phyloP scores from a whole-genome alignment of 441 rosid species.

The Arabidopsis lyrata region DNA sequence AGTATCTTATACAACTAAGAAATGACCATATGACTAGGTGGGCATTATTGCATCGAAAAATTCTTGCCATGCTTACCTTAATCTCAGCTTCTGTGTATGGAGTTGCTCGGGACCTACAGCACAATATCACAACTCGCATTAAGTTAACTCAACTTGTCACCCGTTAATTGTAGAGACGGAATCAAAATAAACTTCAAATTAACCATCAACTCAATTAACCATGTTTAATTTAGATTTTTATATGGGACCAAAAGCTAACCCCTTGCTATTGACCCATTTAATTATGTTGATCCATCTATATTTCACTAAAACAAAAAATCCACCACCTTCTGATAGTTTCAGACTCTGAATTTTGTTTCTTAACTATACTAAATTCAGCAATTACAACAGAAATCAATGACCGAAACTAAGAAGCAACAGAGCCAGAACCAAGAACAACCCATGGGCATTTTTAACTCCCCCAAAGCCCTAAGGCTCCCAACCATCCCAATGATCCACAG shows the following conservation, averaged over 20 bases:
- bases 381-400: not conserved
- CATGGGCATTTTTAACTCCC: not conserved
- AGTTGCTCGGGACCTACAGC: constrained; percentile 64
- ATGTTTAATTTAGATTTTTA: not conserved
- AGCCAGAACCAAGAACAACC: constrained; percentile 19
- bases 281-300: constrained; percentile 3
- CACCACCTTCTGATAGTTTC: not conserved
- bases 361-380: not conserved
- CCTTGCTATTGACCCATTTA: not conserved
- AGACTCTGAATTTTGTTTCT: not conserved
- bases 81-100: constrained; percentile 94
- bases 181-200: not conserved
- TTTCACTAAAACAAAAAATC: not conserved
- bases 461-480: constrained; percentile 1
- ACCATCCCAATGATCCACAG: not conserved
- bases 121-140: constrained; percentile 26
- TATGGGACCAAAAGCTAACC: not conserved
- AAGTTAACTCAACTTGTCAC: not conserved
- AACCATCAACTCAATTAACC: constrained; percentile 11
- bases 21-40: not conserved
- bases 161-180: not conserved
- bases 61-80: constrained; percentile 61
- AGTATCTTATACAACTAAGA: not conserved
- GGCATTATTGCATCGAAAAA: not conserved
- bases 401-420: not conserved